Evolutionary conservation across 2,329 filamentous ascomycete species (phyloP).

Genomic region (Ploettnerulaceae sp.): DNA sequence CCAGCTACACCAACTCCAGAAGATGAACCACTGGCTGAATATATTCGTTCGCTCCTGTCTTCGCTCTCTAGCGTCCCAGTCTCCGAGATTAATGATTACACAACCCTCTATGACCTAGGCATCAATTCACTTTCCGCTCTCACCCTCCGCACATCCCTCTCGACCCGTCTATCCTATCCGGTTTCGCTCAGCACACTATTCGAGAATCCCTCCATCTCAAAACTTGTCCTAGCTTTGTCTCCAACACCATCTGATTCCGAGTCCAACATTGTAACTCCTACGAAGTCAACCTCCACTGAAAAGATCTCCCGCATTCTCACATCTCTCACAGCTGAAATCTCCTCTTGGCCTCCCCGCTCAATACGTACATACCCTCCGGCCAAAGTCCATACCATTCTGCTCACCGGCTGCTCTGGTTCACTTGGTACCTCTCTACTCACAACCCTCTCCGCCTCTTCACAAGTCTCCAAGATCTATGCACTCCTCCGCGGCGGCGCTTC

Average conservation of each 20-base stretch:
- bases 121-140: constrained; percentile 29
- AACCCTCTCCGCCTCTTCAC: constrained; percentile 16
- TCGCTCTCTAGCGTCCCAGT: constrained; percentile 17
- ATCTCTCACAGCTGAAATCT: constrained; percentile 25
- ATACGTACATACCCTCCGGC: constrained; percentile 2
- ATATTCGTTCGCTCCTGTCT: constrained; percentile 21
- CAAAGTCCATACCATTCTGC: constrained; percentile 23
- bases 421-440: constrained; percentile 27
- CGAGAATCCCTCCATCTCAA: constrained; percentile 29
- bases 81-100: constrained; percentile 22
- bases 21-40: constrained; percentile 17
- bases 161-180: constrained; percentile 21
- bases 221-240: constrained; percentile 19
- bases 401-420: constrained; percentile 29
- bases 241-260: constrained; percentile 4
- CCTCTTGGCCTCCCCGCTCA: constrained; percentile 20
- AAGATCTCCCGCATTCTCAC: constrained; percentile 24
- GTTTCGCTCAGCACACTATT: constrained; percentile 31
- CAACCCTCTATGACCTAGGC: constrained; percentile 28
- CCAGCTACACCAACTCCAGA: background rate
- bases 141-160: constrained; percentile 24
- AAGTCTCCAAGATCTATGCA: constrained; percentile 26
- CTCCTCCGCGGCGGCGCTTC: constrained; percentile 27
- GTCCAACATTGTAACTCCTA: background rate
- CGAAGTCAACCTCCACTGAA: constrained; percentile 13